Conservation (phyloP, 2,329 filamentous ascomycete species). For the Pseudogymnoascus sp. region DNA sequence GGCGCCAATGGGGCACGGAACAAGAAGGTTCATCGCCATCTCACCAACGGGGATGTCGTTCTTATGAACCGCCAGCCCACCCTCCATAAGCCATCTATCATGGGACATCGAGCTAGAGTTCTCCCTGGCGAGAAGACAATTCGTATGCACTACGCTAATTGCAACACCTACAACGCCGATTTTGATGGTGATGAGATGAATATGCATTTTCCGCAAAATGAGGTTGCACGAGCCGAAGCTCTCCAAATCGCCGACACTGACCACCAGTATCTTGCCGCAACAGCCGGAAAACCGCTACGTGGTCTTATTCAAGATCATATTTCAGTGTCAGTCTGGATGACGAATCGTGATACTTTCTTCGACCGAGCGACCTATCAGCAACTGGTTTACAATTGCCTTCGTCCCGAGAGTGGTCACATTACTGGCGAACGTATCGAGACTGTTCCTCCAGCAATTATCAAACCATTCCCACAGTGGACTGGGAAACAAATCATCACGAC, state of each 20-base stretch:
- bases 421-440: conserved; percentile 73
- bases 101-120: conserved; percentile 91
- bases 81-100: conserved; percentile 96
- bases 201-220: conserved; percentile 98
- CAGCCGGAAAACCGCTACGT: conserved; percentile 84
- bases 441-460: conserved; percentile 71
- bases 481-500: conserved; percentile 94
- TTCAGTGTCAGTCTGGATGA: conserved; percentile 85
- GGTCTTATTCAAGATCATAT: conserved; percentile 98
- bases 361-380: conserved; percentile 83
- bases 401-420: conserved; percentile 86
- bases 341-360: conserved; percentile 87
- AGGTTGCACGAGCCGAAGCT: conserved; percentile 86
- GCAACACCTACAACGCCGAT: conserved; percentile 98
- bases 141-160: conserved; percentile 99
- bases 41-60: conserved; percentile 94
- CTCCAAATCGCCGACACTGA: conserved; percentile 92
- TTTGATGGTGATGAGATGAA: conserved; percentile 99
- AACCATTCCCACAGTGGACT: conserved; percentile 78
- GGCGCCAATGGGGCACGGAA: conserved; percentile 68
- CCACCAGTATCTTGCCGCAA: conserved; percentile 91
- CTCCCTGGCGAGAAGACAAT: conserved; percentile 93
- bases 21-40: conserved; percentile 94
- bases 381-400: conserved; percentile 80
- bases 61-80: conserved; percentile 99